phyloP scores from a whole-genome alignment of 2,329 filamentous ascomycete species.

The Fusarium clavum region DNA sequence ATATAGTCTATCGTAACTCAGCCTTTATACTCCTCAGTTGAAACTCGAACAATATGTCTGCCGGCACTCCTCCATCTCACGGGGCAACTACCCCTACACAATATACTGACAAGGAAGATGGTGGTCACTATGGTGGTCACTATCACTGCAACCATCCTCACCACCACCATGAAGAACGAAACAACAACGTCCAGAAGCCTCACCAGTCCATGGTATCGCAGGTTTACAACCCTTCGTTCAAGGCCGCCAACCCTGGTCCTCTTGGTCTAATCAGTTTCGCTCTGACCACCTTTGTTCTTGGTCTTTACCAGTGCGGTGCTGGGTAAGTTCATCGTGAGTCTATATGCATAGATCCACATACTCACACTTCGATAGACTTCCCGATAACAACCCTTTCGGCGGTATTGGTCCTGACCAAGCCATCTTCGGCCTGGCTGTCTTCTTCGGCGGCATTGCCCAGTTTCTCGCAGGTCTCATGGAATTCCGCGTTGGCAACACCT shows the following conservation, averaged over 20 bases:
- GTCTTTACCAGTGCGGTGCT: conserved; percentile 58
- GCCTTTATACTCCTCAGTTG: background rate
- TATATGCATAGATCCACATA: too few species aligned
- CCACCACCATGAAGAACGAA: conserved; percentile 28
- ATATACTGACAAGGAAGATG: conserved; percentile 40
- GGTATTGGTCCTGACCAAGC: conserved; percentile 52
- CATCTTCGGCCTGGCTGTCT: conserved; percentile 53
- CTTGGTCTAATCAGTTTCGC: conserved; percentile 72
- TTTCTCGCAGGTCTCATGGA: conserved; percentile 72
- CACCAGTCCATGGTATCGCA: conserved; percentile 53
- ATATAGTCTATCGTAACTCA: background rate
- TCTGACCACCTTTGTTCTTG: conserved; percentile 72
- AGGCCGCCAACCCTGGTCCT: conserved; percentile 69
- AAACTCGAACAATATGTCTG: conserved; percentile 33
- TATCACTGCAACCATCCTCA: conserved; percentile 31
- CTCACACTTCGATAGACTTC: conserved; percentile 45
- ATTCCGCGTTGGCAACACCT: conserved; percentile 68
- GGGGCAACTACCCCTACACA: conserved; percentile 45
- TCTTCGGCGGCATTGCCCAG: conserved; percentile 75
- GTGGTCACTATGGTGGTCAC: conserved; percentile 5
- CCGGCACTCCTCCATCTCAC: conserved; percentile 35
- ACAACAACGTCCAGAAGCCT: conserved; percentile 31
- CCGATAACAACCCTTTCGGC: conserved; percentile 50
- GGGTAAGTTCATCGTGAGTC: conserved; percentile 58
- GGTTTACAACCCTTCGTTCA: conserved; percentile 52